A percentile compares a stretch with the other conserved stretches of the same genome.
Evolutionary conservation across 2,329 filamentous ascomycete genomes (phyloP).

Genomic region (Verticillium albo-atrum): DNA sequence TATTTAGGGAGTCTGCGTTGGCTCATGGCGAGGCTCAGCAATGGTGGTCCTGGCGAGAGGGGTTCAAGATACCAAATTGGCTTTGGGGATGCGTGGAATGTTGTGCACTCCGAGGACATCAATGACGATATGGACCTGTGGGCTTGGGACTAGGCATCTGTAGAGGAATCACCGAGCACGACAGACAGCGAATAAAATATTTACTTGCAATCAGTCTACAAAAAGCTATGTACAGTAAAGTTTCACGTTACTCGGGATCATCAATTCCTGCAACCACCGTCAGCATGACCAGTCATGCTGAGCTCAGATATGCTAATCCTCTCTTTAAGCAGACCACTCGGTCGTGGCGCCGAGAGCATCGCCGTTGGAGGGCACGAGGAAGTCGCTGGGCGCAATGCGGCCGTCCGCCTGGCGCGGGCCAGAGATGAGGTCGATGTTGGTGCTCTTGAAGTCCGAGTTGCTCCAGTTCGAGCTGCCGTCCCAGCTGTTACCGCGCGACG

Average conservation of each 20-base stretch:
- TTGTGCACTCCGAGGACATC: too few species aligned
- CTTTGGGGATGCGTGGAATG: too few species aligned
- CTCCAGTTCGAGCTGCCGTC: background rate
- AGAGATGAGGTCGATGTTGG: constrained; percentile 3
- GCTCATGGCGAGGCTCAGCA: background rate
- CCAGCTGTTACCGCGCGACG: constrained; percentile 6
- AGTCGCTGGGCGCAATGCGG: constrained; percentile 8
- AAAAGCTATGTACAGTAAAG: background rate
- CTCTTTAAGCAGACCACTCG: background rate
- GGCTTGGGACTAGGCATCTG: too few species aligned
- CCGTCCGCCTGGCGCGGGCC: constrained; percentile 7
- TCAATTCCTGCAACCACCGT: background rate
- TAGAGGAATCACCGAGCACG: background rate
- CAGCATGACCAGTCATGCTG: background rate
- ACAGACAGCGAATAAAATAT: background rate
- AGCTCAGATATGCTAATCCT: background rate
- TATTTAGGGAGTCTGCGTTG: background rate
- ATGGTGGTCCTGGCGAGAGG: background rate
- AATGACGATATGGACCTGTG: too few species aligned
- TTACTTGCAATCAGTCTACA: background rate
- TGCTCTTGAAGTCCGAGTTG: constrained; percentile 8
- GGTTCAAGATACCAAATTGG: background rate
- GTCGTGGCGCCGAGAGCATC: constrained; percentile 8
- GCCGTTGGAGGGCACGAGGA: constrained; percentile 6
- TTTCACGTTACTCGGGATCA: background rate